A percentile compares a stretch with the other conserved stretches of the same genome.
Conservation (phyloP, 1,284 basidiomycete genomes). For the Moesziomyces aphidis region DNA sequence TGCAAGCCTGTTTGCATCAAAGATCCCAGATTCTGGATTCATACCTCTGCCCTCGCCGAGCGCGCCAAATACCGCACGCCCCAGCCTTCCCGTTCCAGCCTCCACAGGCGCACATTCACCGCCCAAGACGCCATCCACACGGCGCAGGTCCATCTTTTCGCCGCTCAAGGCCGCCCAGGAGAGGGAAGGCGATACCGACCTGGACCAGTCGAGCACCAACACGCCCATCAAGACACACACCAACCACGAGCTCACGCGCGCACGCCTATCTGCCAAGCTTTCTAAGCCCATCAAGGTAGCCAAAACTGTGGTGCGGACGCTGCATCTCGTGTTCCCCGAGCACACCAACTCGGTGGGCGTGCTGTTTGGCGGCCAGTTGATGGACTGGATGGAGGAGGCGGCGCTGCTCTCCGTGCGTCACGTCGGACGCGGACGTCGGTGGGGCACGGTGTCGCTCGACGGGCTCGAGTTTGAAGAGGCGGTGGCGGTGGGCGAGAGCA, state of each 20-base stretch:
- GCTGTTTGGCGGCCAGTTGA: slow-evolving; percentile 59
- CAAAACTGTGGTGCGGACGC: slow-evolving; percentile 41
- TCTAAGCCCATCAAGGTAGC: slow-evolving; percentile 44
- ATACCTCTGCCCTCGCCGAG: slow-evolving; percentile 36
- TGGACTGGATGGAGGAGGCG: slow-evolving; percentile 61
- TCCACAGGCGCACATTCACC: slow-evolving; percentile 10
- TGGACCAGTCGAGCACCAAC: slow-evolving; percentile 27
- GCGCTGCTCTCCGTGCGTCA: slow-evolving; percentile 48
- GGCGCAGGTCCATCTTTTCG: slow-evolving; percentile 38
- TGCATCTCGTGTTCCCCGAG: slow-evolving; percentile 60
- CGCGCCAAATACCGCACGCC: slow-evolving; percentile 18
- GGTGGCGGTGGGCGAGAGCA: slow-evolving; percentile 52
- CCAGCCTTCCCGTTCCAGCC: neutral
- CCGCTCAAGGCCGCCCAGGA: slow-evolving; percentile 45
- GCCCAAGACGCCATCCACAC: slow-evolving; percentile 10
- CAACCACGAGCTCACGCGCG: slow-evolving; percentile 13
- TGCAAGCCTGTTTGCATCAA: slow-evolving; percentile 17
- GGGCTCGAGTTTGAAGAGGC: slow-evolving; percentile 55
- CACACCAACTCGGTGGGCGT: slow-evolving; percentile 54
- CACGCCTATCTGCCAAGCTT: slow-evolving; percentile 22
- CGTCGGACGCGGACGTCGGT: slow-evolving; percentile 30
- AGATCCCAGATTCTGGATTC: slow-evolving; percentile 25
- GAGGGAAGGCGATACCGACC: slow-evolving; percentile 38
- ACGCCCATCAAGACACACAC: slow-evolving; percentile 31
- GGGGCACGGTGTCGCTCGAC: slow-evolving; percentile 58